Evolutionary conservation across 2,329 filamentous ascomycete species (phyloP).

Genomic region (Colletotrichum sp.): DNA sequence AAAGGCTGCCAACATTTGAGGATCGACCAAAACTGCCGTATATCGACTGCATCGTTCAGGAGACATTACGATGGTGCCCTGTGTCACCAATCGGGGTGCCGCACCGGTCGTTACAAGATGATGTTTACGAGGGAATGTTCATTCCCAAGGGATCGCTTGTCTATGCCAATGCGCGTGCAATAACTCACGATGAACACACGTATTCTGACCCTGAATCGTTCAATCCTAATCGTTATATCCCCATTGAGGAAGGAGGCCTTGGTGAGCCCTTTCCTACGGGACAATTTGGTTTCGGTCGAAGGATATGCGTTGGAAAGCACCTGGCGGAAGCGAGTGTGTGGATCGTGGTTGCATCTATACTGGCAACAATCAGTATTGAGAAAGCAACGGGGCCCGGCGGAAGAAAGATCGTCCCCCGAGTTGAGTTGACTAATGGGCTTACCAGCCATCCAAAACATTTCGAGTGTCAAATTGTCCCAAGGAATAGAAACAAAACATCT

Average conservation of each 20-base stretch:
- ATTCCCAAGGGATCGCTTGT: conserved; percentile 57
- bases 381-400: conserved; percentile 36
- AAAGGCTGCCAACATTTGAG: conserved; percentile 48
- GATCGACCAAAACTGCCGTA: conserved; percentile 49
- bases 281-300: conserved; percentile 47
- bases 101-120: conserved; percentile 52
- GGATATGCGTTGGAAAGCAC: conserved; percentile 50
- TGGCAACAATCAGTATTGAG: conserved; percentile 41
- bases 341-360: conserved; percentile 41
- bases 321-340: conserved; percentile 55
- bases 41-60: conserved; percentile 52
- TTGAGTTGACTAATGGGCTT: conserved; percentile 5
- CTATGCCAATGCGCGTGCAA: conserved; percentile 46
- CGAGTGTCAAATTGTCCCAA: neutral
- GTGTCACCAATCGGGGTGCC: conserved; percentile 56
- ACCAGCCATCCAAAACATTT: neutral
- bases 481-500: neutral
- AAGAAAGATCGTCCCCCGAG: conserved; percentile 2
- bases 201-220: conserved; percentile 48
- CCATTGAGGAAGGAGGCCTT: conserved; percentile 27
- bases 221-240: conserved; percentile 50
- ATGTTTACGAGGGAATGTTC: conserved; percentile 58
- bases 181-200: conserved; percentile 42
- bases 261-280: conserved; percentile 51
- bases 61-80: conserved; percentile 49